Evolutionary conservation across 148 eudicot genomes (phyloP), one percentile per base, ranked within the genome.

Genomic region (Vaccinium darrowii): DNA sequence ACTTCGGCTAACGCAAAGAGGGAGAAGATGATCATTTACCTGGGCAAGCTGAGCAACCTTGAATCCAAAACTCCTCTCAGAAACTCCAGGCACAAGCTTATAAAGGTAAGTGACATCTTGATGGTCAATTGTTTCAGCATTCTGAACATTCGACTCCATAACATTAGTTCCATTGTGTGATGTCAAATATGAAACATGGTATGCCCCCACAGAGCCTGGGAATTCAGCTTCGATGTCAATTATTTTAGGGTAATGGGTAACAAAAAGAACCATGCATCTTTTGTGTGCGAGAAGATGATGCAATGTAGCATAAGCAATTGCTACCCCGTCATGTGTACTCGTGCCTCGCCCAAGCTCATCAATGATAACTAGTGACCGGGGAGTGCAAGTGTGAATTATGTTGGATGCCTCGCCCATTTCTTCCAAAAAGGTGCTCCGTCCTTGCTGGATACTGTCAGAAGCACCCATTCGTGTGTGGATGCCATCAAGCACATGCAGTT

Each of bases 311-410:
- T 95, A 97, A 50, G 99, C 99, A 89, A 97, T 97, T 16, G 99
- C 99, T 51, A 95, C 98, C 15, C 99, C 99, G 54, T 97, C 99
- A 83, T 97, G 99, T 57, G 99, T 95, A 57, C 99, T 97, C 13
- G 99, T 97, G 83, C 99, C 99, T 89, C 99, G 92, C 39, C 99
- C 99, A 76, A 97, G 92, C 89, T 97, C 99, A 86, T 97, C 99
- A 73, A 97, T 87, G 56, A 97, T 95, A 76, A 97, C 96, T 65
- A 97, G 89, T 14, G 98, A 97, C n/a, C 85, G 91, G 51, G 91
- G 39, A 3, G 98, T 91, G 88, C 96, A 92, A 39, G 83, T 89
- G 15, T 86, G 90, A 80, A 97, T 93, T 84, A 97, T 95, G 86
- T 89, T 87, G 56, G 98, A 95, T 63, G 98, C 92, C 88, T 97